These are phyloP conservation scores for Carex arenaria DNA, from an alignment of 202 grass and related monocot species.

Conservation along the genomic window DNA sequence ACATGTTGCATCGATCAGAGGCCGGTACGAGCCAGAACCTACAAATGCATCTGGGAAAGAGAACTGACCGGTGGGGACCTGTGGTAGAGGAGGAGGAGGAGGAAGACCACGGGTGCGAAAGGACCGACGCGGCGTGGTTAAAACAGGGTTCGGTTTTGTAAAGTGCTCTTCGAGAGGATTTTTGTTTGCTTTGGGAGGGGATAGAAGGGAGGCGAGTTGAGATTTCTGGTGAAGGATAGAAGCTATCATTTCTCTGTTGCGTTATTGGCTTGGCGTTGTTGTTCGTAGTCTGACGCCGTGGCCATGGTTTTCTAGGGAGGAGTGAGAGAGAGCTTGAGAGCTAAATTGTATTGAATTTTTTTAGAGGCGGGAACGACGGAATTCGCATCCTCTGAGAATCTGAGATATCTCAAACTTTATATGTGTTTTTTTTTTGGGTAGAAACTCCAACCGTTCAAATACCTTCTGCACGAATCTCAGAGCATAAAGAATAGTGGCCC, in stretches of 20 bases:
- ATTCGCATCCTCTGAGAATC: too few relatives aligned
- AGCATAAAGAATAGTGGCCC: too few relatives aligned
- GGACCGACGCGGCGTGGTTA: slow-evolving; percentile 49
- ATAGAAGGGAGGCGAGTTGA: slow-evolving; percentile 47
- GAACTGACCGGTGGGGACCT: slow-evolving; percentile 15
- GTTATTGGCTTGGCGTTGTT: slow-evolving; percentile 51
- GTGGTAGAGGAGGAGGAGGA: background rate
- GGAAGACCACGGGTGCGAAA: slow-evolving; percentile 48
- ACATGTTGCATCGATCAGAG: slow-evolving; percentile 17
- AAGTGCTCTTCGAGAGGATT: background rate
- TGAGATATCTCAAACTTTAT: too few relatives aligned
- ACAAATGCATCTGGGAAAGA: slow-evolving; percentile 26
- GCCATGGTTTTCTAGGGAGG: background rate
- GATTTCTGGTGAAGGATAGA: slow-evolving; percentile 45
- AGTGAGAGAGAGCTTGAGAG: too few relatives aligned
- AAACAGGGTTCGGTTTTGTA: background rate
- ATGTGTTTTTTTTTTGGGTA: too few relatives aligned
- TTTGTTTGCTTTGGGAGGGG: slow-evolving; percentile 22
- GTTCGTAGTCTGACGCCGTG: slow-evolving; percentile 39
- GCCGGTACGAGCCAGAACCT: slow-evolving; percentile 15
- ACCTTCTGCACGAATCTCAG: too few relatives aligned
- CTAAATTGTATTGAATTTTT: too few relatives aligned
- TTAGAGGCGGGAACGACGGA: too few relatives aligned
- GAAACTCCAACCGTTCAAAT: too few relatives aligned
- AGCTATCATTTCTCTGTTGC: slow-evolving; percentile 55